These are phyloP conservation scores for Racocetra persica DNA, from an alignment of 371 early-diverging fungal genomes.

Conservation along the genomic window DNA sequence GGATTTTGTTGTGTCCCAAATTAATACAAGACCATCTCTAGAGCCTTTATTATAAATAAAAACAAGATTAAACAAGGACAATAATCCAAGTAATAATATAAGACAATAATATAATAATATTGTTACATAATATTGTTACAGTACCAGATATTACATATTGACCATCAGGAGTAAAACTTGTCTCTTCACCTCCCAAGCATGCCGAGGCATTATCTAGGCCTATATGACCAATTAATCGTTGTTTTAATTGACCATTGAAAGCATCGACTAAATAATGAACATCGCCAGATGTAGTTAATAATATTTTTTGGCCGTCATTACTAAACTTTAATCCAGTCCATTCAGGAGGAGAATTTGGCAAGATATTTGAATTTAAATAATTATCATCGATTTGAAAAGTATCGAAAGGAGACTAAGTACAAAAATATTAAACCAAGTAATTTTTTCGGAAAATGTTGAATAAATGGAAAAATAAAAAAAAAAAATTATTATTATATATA, in stretches of 20 bases:
- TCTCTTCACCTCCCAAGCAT: constrained; percentile 59
- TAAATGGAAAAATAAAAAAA: neutral
- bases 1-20: constrained; percentile 63
- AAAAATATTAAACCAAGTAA: constrained; percentile 8
- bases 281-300: constrained; percentile 76
- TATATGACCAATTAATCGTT: constrained; percentile 62
- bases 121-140: too few species aligned
- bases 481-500: neutral
- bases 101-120: neutral
- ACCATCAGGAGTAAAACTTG: constrained; percentile 81
- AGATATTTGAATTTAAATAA: constrained; percentile 19
- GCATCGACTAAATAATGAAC: constrained; percentile 76
- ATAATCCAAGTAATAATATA: neutral
- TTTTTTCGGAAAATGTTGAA: neutral
- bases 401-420: constrained; percentile 51
- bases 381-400: constrained; percentile 44
- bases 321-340: constrained; percentile 76
- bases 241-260: constrained; percentile 59
- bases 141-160: constrained; percentile 72
- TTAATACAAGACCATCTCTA: constrained; percentile 63
- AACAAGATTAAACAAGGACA: neutral
- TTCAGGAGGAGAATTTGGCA: constrained; percentile 41
- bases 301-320: constrained; percentile 75
- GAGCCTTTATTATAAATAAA: constrained; percentile 56
- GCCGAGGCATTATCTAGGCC: constrained; percentile 46